Evolutionary conservation across 1,284 basidiomycete genomes (phyloP).

Genomic region (Leccinum cinnamomeum): DNA sequence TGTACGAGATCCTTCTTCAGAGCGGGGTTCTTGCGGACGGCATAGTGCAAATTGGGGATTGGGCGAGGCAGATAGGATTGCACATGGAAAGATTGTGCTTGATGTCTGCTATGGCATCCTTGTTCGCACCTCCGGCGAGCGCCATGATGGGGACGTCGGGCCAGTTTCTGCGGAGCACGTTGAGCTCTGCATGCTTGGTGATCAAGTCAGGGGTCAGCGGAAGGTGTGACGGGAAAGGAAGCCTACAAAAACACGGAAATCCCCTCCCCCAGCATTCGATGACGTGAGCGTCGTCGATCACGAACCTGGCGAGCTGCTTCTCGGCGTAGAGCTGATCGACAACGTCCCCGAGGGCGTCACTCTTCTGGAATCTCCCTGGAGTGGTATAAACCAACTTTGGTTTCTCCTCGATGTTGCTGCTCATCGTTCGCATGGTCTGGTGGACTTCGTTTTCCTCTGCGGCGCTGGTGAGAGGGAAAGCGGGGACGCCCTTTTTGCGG

Average conservation of each 20-base stretch:
- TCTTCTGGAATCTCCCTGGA: conserved; percentile 83
- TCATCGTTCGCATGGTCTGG: conserved; percentile 41
- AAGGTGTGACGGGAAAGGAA: background rate
- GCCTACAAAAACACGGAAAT: conserved; percentile 75
- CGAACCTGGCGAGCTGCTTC: conserved; percentile 80
- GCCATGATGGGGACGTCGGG: conserved; percentile 91
- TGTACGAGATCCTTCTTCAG: conserved; percentile 54
- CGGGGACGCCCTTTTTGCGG: conserved; percentile 65
- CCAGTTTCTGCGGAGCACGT: conserved; percentile 69
- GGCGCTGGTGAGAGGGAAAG: conserved; percentile 53
- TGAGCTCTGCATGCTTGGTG: conserved; percentile 66
- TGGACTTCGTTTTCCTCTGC: conserved; percentile 53
- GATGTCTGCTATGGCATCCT: conserved; percentile 79
- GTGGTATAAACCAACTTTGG: conserved; percentile 87
- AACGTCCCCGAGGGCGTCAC: conserved; percentile 54
- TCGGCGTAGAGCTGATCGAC: conserved; percentile 58
- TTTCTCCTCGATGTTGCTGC: conserved; percentile 41
- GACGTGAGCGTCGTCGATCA: conserved; percentile 96
- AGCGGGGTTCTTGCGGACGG: conserved; percentile 57
- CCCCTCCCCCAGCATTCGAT: conserved; percentile 80
- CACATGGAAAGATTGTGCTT: conserved; percentile 66
- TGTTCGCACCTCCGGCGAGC: conserved; percentile 91
- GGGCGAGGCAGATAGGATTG: conserved; percentile 61
- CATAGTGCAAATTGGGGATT: conserved; percentile 85
- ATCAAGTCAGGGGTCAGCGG: conserved; percentile 8